Evolutionary conservation across 148 eudicot genomes (phyloP).

Genomic region (Silene conica): DNA sequence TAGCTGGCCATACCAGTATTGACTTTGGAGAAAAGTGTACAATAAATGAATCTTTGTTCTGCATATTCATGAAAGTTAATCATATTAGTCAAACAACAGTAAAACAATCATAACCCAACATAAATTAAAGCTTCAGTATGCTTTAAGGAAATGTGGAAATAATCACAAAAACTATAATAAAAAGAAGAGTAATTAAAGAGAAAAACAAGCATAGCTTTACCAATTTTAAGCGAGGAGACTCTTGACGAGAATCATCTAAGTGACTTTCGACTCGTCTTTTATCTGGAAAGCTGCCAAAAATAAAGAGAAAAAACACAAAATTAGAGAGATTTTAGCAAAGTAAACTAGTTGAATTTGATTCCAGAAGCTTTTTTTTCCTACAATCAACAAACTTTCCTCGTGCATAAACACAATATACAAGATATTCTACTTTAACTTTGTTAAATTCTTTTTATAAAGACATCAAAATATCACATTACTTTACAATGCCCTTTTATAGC

Average conservation of each 20-base stretch:
- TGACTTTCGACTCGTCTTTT: slow-evolving; percentile 39
- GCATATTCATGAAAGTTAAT: slow-evolving; percentile 23
- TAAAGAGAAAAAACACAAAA: slow-evolving; percentile 1
- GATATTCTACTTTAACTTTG: slow-evolving; percentile 23
- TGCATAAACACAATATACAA: slow-evolving; percentile 31
- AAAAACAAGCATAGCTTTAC: slow-evolving; percentile 34
- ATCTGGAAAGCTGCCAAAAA: slow-evolving; percentile 53
- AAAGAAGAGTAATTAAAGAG: slow-evolving; percentile 13
- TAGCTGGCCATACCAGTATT: no score
- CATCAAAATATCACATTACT: slow-evolving; percentile 8
- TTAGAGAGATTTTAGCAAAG: neutral
- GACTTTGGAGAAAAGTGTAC: no score
- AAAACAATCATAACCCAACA: slow-evolving; percentile 23
- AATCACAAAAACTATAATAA: slow-evolving; percentile 17
- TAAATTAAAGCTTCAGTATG: slow-evolving; percentile 18
- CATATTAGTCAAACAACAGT: slow-evolving; percentile 12
- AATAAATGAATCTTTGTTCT: no score
- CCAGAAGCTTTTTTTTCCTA: slow-evolving; percentile 4
- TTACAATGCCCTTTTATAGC: slow-evolving; percentile 8
- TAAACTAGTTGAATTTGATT: neutral
- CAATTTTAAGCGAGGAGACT: slow-evolving; percentile 44
- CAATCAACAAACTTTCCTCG: slow-evolving; percentile 16
- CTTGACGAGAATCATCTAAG: slow-evolving; percentile 40
- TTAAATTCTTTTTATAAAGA: slow-evolving; percentile 15
- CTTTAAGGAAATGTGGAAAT: slow-evolving; percentile 23